These are phyloP conservation scores for Camellia granthamiana DNA, from an alignment of 148 eudicot species.

Conservation along the genomic window DNA sequence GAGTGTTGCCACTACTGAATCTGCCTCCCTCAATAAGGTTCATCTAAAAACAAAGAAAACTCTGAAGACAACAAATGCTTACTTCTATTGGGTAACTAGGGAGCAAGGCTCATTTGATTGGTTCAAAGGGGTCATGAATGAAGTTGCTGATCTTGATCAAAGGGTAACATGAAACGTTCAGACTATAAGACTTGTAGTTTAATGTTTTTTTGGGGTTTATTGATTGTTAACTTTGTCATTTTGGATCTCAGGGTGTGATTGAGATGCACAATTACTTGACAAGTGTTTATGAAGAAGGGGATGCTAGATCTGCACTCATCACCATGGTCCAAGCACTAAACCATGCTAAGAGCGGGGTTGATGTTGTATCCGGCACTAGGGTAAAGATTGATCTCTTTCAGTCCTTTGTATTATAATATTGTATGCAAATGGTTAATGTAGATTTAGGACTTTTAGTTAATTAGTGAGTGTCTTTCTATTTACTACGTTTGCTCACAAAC, in stretches of 20 bases:
- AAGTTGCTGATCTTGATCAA: slow-evolving; percentile 91
- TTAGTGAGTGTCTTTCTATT: no score
- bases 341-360: slow-evolving; percentile 95
- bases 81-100: slow-evolving; percentile 94
- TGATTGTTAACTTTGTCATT: slow-evolving; percentile 8
- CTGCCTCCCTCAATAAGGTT: slow-evolving; percentile 24
- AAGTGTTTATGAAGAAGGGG: slow-evolving; percentile 97
- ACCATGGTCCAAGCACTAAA: slow-evolving; percentile 98
- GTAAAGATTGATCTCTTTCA: slow-evolving; percentile 32
- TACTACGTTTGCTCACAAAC: no score
- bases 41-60: slow-evolving; percentile 55
- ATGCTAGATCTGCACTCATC: slow-evolving; percentile 95
- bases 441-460: no score
- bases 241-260: slow-evolving; percentile 65
- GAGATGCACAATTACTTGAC: slow-evolving; percentile 98
- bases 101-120: slow-evolving; percentile 99
- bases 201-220: not conserved
- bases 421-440: not conserved
- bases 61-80: slow-evolving; percentile 81
- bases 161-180: slow-evolving; percentile 42
- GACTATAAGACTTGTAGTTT: not conserved
- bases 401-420: not conserved
- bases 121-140: slow-evolving; percentile 98
- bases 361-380: slow-evolving; percentile 90
- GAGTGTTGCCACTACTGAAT: slow-evolving; percentile 27